These are phyloP conservation scores for Starmerella scarabaei DNA, from an alignment of 805 yeast genomes.

Conservation along the genomic window DNA sequence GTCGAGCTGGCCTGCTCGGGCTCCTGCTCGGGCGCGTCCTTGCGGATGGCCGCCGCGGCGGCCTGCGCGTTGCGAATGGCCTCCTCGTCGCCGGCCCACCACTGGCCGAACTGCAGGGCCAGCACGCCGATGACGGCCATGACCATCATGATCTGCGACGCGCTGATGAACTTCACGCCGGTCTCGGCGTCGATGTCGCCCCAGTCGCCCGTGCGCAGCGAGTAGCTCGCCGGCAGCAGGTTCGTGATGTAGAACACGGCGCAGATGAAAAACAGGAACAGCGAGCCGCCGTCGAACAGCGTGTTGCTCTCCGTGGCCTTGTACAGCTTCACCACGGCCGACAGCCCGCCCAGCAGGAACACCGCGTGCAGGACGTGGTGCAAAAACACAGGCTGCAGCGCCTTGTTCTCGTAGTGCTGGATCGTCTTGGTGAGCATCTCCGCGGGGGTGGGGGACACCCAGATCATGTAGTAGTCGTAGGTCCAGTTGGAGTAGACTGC, in stretches of 20 bases:
- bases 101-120: slow-evolving; percentile 74
- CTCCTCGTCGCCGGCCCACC: slow-evolving; percentile 46
- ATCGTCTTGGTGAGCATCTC: slow-evolving; percentile 49
- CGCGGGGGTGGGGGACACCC: slow-evolving; percentile 41
- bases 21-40: slow-evolving; percentile 8
- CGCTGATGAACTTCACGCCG: slow-evolving; percentile 85
- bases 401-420: slow-evolving; percentile 64
- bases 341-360: slow-evolving; percentile 52
- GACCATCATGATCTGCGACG: slow-evolving; percentile 66
- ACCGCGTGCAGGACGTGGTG: slow-evolving; percentile 52
- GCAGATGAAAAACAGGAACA: slow-evolving; percentile 59
- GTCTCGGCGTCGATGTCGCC: slow-evolving; percentile 82
- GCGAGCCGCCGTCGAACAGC: slow-evolving; percentile 79
- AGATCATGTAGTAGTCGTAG: slow-evolving; percentile 65
- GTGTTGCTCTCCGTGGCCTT: slow-evolving; percentile 77
- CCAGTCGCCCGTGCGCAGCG: slow-evolving; percentile 66
- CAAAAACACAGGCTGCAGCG: slow-evolving; percentile 45
- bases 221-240: slow-evolving; percentile 62
- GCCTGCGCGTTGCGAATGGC: slow-evolving; percentile 11
- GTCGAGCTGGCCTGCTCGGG: slow-evolving; percentile 9
- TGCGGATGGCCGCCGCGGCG: slow-evolving; percentile 15
- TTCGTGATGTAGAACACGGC: slow-evolving; percentile 76
- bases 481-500: slow-evolving; percentile 65
- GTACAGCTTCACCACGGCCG: slow-evolving; percentile 64
- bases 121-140: slow-evolving; percentile 65